Evolutionary conservation across 768 basidiomycete genomes (phyloP).

Genomic region (Lepiota brunneoincarnata): DNA sequence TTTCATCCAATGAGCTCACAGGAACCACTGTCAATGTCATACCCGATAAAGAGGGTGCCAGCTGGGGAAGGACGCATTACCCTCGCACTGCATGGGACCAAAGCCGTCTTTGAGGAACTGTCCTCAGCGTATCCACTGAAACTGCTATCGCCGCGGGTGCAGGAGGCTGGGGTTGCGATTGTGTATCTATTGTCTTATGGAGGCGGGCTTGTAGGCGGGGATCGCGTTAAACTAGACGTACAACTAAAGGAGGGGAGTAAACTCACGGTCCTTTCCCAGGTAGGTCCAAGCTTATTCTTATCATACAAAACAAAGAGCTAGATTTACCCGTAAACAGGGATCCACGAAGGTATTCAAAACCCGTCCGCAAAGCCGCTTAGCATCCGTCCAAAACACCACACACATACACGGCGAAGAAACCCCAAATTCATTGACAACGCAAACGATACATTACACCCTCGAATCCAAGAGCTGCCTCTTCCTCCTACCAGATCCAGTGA

Average conservation of each 20-base stretch:
- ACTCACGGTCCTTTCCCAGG: slow-evolving; percentile 85
- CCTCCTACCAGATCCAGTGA: slow-evolving; percentile 89
- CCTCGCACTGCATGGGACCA: slow-evolving; percentile 49
- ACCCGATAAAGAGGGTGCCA: slow-evolving; percentile 18
- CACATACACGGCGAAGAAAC: no score
- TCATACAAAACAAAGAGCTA: neutral
- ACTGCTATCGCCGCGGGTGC: slow-evolving; percentile 69
- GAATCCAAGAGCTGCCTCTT: slow-evolving; percentile 56
- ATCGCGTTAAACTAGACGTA: slow-evolving; percentile 63
- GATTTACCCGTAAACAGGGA: slow-evolving; percentile 48
- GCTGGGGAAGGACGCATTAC: slow-evolving; percentile 59
- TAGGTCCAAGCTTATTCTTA: slow-evolving; percentile 22
- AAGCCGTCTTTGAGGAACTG: slow-evolving; percentile 67
- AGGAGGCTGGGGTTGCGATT: slow-evolving; percentile 51
- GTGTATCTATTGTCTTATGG: slow-evolving; percentile 87
- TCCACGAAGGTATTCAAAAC: slow-evolving; percentile 94
- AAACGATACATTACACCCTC: slow-evolving; percentile 61
- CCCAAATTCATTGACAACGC: slow-evolving; percentile 42
- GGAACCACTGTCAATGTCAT: neutral
- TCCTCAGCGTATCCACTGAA: slow-evolving; percentile 87
- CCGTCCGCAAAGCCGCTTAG: slow-evolving; percentile 57
- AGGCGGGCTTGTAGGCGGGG: slow-evolving; percentile 88
- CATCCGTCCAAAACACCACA: slow-evolving; percentile 30
- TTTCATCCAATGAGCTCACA: neutral
- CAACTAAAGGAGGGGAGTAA: slow-evolving; percentile 53